Percentiles rank a stretch among this genome's conserved stretches.
Evolutionary conservation across 768 basidiomycete species (phyloP).

Genomic region (Calocybe indica): DNA sequence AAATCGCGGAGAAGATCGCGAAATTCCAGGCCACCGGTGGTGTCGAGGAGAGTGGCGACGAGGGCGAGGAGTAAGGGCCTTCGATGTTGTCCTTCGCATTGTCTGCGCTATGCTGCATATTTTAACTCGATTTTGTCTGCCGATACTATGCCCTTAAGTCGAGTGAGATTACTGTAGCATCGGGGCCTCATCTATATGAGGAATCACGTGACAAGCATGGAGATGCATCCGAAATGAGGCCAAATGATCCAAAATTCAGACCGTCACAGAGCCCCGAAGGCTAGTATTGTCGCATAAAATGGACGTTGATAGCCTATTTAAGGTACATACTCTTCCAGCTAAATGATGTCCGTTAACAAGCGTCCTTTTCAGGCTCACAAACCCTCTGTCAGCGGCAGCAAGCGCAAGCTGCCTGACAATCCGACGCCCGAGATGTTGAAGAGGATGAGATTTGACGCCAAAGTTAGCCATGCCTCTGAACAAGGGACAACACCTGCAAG

Average conservation of each 20-base stretch:
- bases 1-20: conserved; percentile 84
- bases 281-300: conserved; percentile 15
- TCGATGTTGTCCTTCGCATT: no score
- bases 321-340: conserved; percentile 21
- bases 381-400: conserved; percentile 56
- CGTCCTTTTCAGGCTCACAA: conserved; percentile 49
- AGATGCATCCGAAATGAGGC: neutral
- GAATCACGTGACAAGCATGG: neutral
- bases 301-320: conserved; percentile 50
- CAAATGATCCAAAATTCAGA: no score
- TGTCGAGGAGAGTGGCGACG: conserved; percentile 49
- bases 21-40: conserved; percentile 74
- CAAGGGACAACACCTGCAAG: neutral
- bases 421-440: conserved; percentile 82
- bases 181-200: no score
- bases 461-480: conserved; percentile 2
- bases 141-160: no score
- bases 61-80: conserved; percentile 55
- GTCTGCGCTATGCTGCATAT: no score
- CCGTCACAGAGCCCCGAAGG: neutral
- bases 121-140: no score
- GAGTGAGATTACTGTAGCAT: no score
- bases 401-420: conserved; percentile 71
- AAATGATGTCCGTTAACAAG: neutral
- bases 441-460: conserved; percentile 57